Conservation (phyloP, 129 eudicot genomes). For the Artemisia annua region DNA sequence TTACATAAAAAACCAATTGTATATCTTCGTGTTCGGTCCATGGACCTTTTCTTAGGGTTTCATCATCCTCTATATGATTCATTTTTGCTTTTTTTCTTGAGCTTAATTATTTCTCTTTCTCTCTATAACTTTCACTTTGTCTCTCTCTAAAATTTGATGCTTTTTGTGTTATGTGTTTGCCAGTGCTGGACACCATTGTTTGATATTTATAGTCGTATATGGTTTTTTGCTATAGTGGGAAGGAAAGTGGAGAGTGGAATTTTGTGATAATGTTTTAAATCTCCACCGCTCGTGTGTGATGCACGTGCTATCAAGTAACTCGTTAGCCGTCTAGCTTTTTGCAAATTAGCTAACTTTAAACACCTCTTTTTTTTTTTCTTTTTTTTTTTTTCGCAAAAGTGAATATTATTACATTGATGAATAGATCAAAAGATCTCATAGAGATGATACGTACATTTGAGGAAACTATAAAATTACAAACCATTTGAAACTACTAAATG, state of each 20-base stretch:
- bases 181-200: conserved; percentile 30
- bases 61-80: conserved; percentile 41
- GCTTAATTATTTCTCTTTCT: background rate
- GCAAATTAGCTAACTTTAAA: background rate
- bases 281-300: conserved; percentile 21
- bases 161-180: conserved; percentile 24
- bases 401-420: no score
- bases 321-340: conserved; percentile 16
- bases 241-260: conserved; percentile 37
- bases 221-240: conserved; percentile 26
- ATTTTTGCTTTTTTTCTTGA: background rate
- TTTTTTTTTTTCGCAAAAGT: no score
- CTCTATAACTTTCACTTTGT: conserved; percentile 13
- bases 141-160: conserved; percentile 13
- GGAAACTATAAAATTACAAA: no score
- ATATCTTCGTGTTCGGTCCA: conserved; percentile 94
- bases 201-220: conserved; percentile 36
- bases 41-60: conserved; percentile 70
- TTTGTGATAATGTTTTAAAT: conserved; percentile 39
- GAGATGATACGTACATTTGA: no score
- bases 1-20: conserved; percentile 68
- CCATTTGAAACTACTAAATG: no score
- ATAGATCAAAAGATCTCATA: no score
- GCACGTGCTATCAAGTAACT: conserved; percentile 13
- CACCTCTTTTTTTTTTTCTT: no score